A percentile compares a stretch with the other conserved stretches of the same genome.
These are phyloP conservation scores for Niveomyces coronatus DNA, from an alignment of 2,329 filamentous ascomycete species.

Conservation along the genomic window DNA sequence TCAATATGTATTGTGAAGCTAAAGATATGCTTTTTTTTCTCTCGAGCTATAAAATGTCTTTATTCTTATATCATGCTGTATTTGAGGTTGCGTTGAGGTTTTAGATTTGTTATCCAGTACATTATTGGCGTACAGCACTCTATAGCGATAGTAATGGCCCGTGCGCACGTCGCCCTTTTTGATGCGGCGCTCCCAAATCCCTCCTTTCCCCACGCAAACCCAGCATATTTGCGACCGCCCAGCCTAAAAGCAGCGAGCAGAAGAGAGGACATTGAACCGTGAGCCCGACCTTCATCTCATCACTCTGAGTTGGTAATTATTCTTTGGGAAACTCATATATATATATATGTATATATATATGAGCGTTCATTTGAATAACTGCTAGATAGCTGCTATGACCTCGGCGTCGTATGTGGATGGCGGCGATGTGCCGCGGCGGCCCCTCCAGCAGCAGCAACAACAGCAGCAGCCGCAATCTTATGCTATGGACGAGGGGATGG, in stretches of 20 bases:
- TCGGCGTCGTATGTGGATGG: slow-evolving; percentile 2
- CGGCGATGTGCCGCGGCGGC: slow-evolving; percentile 2
- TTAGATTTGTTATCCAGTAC: neutral
- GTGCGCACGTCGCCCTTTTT: slow-evolving; percentile 9
- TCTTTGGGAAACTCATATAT: too few species aligned
- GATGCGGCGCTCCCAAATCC: neutral
- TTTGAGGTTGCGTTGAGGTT: too few species aligned
- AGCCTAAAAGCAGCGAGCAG: neutral
- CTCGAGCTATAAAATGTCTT: neutral
- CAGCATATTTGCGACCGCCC: neutral
- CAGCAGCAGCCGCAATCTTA: slow-evolving; percentile 9
- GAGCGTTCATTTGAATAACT: too few species aligned
- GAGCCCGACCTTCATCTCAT: slow-evolving; percentile 3
- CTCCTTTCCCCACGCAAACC: neutral
- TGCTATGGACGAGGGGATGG: slow-evolving; percentile 3
- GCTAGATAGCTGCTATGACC: neutral
- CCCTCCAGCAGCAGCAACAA: slow-evolving; percentile 15
- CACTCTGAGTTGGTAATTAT: too few species aligned
- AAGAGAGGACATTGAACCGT: neutral
- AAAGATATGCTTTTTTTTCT: neutral
- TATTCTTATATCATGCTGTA: neutral
- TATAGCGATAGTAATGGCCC: too few species aligned
- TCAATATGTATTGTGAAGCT: too few species aligned
- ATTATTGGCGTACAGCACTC: neutral
- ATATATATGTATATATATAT: too few species aligned